phyloP scores from a whole-genome alignment of 768 basidiomycete genomes.

The Pleurotus platypus region DNA sequence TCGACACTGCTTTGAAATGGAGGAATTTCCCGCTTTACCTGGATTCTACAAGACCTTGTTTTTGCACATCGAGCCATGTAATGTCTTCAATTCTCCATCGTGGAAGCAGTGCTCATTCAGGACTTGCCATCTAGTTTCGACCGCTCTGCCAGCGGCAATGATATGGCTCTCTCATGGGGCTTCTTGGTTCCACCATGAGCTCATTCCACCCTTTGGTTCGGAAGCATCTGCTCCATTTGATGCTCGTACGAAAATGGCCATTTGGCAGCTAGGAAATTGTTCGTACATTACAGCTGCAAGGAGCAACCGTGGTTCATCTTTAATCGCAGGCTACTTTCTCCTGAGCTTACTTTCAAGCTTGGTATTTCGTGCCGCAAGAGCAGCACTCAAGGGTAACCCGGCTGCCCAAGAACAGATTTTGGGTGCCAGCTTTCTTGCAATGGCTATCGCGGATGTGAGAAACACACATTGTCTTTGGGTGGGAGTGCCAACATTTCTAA shows the following conservation, averaged over 20 bases:
- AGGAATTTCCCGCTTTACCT: constrained; percentile 46
- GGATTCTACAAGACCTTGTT: constrained; percentile 56
- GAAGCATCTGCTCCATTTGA: constrained; percentile 28
- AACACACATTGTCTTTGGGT: background rate
- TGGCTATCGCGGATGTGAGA: constrained; percentile 70
- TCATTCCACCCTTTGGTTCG: constrained; percentile 39
- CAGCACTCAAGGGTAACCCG: constrained; percentile 52
- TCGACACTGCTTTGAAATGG: background rate
- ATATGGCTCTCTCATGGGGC: constrained; percentile 50
- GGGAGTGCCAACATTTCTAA: background rate
- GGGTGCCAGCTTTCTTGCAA: constrained; percentile 56
- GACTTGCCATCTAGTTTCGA: constrained; percentile 35
- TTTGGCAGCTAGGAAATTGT: constrained; percentile 65
- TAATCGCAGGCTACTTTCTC: constrained; percentile 51
- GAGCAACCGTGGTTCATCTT: background rate
- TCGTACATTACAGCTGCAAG: constrained; percentile 10
- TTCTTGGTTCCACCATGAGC: constrained; percentile 56
- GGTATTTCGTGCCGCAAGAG: constrained; percentile 64
- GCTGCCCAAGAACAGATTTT: constrained; percentile 66
- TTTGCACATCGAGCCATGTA: constrained; percentile 57
- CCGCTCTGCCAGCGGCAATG: constrained; percentile 44
- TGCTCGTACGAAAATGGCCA: constrained; percentile 45
- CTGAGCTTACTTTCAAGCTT: constrained; percentile 62
- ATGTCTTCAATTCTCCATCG: background rate
- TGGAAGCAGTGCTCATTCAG: background rate